Evolutionary conservation across 441 rosid species (phyloP).

Genomic region (Brassica hybrid): DNA sequence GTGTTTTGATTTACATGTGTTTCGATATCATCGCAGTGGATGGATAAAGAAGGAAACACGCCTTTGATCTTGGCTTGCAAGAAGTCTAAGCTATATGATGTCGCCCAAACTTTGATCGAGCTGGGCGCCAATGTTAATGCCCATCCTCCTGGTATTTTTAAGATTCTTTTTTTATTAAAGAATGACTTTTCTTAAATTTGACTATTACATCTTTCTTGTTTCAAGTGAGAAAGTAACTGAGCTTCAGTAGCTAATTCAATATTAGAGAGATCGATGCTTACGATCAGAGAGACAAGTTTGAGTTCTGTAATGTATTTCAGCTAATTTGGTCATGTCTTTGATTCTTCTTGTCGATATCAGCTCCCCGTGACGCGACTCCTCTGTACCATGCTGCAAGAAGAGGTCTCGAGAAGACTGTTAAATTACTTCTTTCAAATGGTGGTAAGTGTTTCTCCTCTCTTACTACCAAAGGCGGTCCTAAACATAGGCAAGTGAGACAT

Average conservation of each 20-base stretch:
- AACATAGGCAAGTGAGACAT: neutral
- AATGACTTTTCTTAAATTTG: neutral
- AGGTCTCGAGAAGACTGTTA: constrained; percentile 77
- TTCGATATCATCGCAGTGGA: constrained; percentile 54
- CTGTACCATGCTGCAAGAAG: constrained; percentile 93
- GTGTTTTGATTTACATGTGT: neutral
- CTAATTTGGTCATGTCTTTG: neutral
- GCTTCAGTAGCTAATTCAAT: neutral
- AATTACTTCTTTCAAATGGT: constrained; percentile 79
- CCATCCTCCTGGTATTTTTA: constrained; percentile 68
- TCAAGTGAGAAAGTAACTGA: constrained; percentile 4
- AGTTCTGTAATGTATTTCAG: constrained; percentile 4
- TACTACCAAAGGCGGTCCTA: neutral
- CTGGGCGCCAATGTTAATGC: constrained; percentile 86
- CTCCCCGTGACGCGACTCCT: constrained; percentile 82
- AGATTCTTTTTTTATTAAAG: neutral
- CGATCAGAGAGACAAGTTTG: neutral
- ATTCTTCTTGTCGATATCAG: constrained; percentile 41
- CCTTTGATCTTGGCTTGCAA: constrained; percentile 77
- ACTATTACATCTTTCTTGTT: neutral
- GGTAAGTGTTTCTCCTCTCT: constrained; percentile 49
- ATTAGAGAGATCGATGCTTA: constrained; percentile 17
- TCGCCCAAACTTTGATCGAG: constrained; percentile 79
- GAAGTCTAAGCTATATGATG: constrained; percentile 63
- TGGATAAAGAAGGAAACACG: constrained; percentile 88